Evolutionary conservation across 352 stramenopile species (phyloP), one percentile per base, ranked within the genome.

Genomic region (Elongisporangium prolatum): DNA sequence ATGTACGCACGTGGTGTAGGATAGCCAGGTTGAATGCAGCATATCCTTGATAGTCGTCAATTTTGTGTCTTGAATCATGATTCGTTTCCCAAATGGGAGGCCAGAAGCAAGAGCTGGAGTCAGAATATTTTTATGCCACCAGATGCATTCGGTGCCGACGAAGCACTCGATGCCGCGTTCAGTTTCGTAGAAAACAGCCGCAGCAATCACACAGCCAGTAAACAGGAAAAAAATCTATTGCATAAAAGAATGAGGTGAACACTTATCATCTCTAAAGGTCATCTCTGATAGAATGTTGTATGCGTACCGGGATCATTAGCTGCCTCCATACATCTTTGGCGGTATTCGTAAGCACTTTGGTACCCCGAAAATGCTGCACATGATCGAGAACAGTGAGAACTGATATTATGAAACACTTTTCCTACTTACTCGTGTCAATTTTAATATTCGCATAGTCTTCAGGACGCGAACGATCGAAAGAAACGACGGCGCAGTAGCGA

Each of bases 361-460:
- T 88, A 38, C 75, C 78, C 48, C 74, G 68, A 47, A 93, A 87
- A 60, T 93, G 80, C 64, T 89, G 50, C n/a, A 50, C 4, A 53
- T 48, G n/a, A n/a, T 48, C 14, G 49, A 22, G 21, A n/a, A n/a
- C n/a, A n/a, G n/a, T n/a, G n/a, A n/a, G n/a, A n/a, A n/a, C n/a
- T n/a, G n/a, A n/a, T n/a, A n/a, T n/a, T n/a, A n/a, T n/a, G n/a
- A n/a, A n/a, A n/a, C n/a, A n/a, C 6, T 8, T 40, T 40, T 40
- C 5, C 2, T 40, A 55, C 69, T 28, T 63, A 89, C 79, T 49
- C 75, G 56, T 16, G 75, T 86, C 16, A 93, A 59, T 48, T 91
- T 93, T 17, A 93, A 64, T 21, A 93, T 87, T 4, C 83, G 84
- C 62, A 84, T 75, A 16, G 81, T 89, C 53, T 90, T 93, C 20